Base-by-base conservation (phyloP, 345 rosid genomes). In the Carallia brachiata region DNA sequence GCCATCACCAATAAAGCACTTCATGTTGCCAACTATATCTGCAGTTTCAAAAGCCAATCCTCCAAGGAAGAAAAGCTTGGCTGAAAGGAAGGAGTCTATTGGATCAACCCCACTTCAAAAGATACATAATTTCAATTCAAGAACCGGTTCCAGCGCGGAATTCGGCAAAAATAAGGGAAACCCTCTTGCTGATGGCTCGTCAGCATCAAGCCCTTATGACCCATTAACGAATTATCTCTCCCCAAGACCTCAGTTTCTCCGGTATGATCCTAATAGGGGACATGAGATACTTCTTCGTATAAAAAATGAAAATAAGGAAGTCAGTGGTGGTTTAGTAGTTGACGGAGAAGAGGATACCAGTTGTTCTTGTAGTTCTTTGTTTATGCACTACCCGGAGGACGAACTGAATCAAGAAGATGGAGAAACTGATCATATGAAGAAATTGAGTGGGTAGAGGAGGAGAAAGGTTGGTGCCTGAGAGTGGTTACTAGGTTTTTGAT, bases 231-330 rank as follows among this genome's bases (percentile, higher is more conserved):
- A 66, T 75, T 69, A 61, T 62, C 84, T 71, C 23, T 73, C 75
- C 6, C 85, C 83, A 5, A 76, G 89, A 83, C 85, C 87, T 74
- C 64, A 39, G 63, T 85, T 83, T 68, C 77, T 81, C 54, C 70
- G 81, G 17, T 79, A 81, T 7, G 63, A 79, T 44, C 85, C 89
- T 2, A 66, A 65, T 30, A 61, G 87, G 73, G 74, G 77, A 18
- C 66, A 60, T 0, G 81, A 81, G 57, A 73, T 79, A 16, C 6
- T 79, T 32, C 61, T 69, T 15, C 73, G 54, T 36, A 50, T 23
- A 28, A 73, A 79, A 74, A 73, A 71, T 63, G 72, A 54, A 75
- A 60, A 1, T 8, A 60, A 61, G 57, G 78, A 68, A 64, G 75
- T 44, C 23, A 52, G 27, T 23, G 63, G 59, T 50, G 39, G 28